Conservation (phyloP, 441 rosid species). For the Pelargonium cotyledonis region DNA sequence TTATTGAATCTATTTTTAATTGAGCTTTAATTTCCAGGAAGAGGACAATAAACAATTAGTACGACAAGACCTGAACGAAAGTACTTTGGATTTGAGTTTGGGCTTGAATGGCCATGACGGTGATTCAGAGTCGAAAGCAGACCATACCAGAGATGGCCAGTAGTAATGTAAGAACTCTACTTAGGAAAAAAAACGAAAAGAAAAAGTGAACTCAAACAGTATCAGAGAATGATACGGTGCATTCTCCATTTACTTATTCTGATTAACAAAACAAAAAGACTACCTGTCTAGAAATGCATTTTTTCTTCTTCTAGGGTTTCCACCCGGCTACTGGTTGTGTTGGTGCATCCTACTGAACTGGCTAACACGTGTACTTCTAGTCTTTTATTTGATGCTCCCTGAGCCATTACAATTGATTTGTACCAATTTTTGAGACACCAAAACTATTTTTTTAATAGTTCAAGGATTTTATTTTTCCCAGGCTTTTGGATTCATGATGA, state of each 20-base stretch:
- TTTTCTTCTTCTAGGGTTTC: slow-evolving; percentile 15
- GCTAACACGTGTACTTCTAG: slow-evolving; percentile 14
- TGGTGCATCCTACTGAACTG: slow-evolving; percentile 14
- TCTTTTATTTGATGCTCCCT: slow-evolving; percentile 20
- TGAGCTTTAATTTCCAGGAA: slow-evolving; percentile 19
- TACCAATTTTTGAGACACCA: slow-evolving; percentile 14
- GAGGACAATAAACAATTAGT: slow-evolving; percentile 52
- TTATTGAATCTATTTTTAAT: slow-evolving; percentile 17
- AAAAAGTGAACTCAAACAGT: slow-evolving; percentile 19
- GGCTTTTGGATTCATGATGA: no score
- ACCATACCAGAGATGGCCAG: not conserved
- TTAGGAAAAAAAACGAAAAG: not conserved
- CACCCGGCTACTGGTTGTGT: slow-evolving; percentile 9
- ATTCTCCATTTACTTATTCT: slow-evolving; percentile 9
- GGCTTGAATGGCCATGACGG: slow-evolving; percentile 46
- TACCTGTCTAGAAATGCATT: slow-evolving; percentile 20
- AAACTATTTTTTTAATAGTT: slow-evolving; percentile 15
- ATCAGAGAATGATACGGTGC: slow-evolving; percentile 15
- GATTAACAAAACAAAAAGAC: slow-evolving; percentile 17
- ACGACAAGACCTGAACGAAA: slow-evolving; percentile 84
- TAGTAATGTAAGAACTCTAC: not conserved
- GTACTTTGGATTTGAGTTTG: slow-evolving; percentile 68
- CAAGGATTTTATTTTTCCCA: not conserved
- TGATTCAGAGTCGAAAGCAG: slow-evolving; percentile 29
- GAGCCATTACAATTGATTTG: slow-evolving; percentile 22